Percentiles rank a stretch among this genome's conserved stretches.
Conservation (phyloP, 2,329 filamentous ascomycete genomes). For the Stemphylium beticola region DNA sequence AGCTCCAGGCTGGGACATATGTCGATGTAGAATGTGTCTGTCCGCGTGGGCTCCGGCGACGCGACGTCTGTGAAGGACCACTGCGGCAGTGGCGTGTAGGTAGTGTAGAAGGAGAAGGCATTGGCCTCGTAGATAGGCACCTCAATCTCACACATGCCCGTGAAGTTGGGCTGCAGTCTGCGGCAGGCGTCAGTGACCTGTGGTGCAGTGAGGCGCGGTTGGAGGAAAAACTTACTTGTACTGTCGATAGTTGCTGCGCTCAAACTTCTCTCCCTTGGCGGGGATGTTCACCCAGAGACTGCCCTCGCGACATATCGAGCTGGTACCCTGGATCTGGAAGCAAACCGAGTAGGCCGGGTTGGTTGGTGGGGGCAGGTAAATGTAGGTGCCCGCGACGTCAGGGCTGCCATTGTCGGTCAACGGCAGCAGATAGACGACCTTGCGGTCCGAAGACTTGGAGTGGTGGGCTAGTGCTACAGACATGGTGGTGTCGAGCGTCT, state of each 20-base stretch:
- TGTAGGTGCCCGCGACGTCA: conserved; percentile 85
- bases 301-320: conserved; percentile 92
- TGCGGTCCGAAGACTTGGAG: conserved; percentile 22
- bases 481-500: conserved; percentile 28
- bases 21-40: conserved; percentile 88
- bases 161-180: conserved; percentile 91
- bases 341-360: conserved; percentile 77
- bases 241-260: conserved; percentile 79
- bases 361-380: conserved; percentile 82
- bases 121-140: conserved; percentile 83
- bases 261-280: conserved; percentile 74
- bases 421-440: conserved; percentile 78
- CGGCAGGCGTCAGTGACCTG: conserved; percentile 18
- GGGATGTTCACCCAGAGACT: conserved; percentile 98
- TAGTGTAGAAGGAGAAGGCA: conserved; percentile 93
- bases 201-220: neutral
- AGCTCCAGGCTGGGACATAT: conserved; percentile 82
- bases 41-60: conserved; percentile 66
- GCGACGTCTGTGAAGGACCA: conserved; percentile 67
- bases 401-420: conserved; percentile 94
- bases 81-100: conserved; percentile 84
- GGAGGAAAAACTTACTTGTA: conserved; percentile 73
- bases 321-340: conserved; percentile 92
- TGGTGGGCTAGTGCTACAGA: conserved; percentile 21
- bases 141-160: conserved; percentile 86